These are phyloP conservation scores for Nicotiana obtusifolia DNA, from an alignment of 257 asterid species.

Conservation along the genomic window DNA sequence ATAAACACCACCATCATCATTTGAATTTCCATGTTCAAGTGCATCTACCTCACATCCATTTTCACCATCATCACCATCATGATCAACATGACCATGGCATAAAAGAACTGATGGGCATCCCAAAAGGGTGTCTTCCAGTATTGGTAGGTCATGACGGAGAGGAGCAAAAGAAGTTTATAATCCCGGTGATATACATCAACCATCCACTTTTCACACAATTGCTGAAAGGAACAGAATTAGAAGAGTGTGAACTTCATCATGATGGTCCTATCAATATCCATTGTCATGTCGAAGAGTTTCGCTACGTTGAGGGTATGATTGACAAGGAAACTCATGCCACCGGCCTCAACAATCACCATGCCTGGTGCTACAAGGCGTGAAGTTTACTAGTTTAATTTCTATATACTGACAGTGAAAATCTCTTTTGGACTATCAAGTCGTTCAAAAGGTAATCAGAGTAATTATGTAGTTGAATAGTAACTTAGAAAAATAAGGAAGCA, in stretches of 20 bases:
- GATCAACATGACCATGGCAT: background rate
- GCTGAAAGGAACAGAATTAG: conserved; percentile 31
- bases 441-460: too few relatives aligned
- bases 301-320: conserved; percentile 30
- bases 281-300: conserved; percentile 40
- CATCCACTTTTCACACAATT: conserved; percentile 35
- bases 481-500: too few relatives aligned
- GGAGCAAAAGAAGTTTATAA: conserved; percentile 32
- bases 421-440: too few relatives aligned
- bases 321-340: conserved; percentile 21
- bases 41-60: conserved; percentile 6
- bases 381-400: background rate
- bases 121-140: conserved; percentile 37
- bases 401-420: background rate
- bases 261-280: conserved; percentile 38
- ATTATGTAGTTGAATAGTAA: too few relatives aligned
- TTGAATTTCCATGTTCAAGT: conserved; percentile 7
- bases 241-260: conserved; percentile 40
- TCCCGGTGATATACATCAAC: conserved; percentile 38
- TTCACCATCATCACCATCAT: conserved; percentile 5
- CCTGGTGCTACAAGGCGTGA: conserved; percentile 11
- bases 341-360: background rate
- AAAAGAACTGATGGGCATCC: conserved; percentile 17
- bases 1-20: conserved; percentile 6
- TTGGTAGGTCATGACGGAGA: conserved; percentile 33